These are phyloP conservation scores for Domatiomyces catenatus DNA, from an alignment of 2,329 filamentous ascomycete species.

Conservation along the genomic window DNA sequence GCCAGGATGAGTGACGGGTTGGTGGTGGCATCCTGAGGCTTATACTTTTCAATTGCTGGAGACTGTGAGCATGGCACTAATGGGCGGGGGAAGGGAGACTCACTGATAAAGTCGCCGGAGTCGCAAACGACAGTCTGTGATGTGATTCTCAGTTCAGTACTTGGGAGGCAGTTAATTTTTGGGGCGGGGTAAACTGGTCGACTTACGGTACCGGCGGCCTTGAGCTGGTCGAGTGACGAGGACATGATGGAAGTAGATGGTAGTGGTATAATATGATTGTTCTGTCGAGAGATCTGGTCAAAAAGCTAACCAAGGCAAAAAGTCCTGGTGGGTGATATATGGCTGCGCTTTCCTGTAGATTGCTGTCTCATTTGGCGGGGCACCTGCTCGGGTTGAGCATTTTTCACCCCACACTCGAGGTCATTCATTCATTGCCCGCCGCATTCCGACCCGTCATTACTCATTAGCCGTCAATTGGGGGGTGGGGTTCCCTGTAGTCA, in stretches of 20 bases:
- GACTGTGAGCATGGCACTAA: slow-evolving; percentile 18
- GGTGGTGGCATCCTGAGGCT: slow-evolving; percentile 99
- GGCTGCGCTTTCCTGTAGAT: not conserved
- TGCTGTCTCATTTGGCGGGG: not conserved
- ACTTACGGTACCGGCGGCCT: slow-evolving; percentile 89
- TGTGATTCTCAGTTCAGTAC: slow-evolving; percentile 5
- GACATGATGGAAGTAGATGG: slow-evolving; percentile 44
- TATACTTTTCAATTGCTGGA: slow-evolving; percentile 94
- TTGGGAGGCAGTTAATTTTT: not conserved
- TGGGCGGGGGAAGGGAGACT: slow-evolving; percentile 26
- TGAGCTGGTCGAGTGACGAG: slow-evolving; percentile 88
- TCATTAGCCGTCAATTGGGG: not conserved
- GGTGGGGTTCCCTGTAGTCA: not conserved
- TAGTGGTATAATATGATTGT: not conserved
- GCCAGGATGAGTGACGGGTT: slow-evolving; percentile 98
- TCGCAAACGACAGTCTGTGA: slow-evolving; percentile 82
- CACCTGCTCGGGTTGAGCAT: not conserved
- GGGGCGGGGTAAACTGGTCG: slow-evolving; percentile 4
- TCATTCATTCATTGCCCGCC: not conserved
- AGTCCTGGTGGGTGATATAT: not conserved
- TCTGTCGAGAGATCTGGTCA: not conserved
- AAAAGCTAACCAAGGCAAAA: not conserved
- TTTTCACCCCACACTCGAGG: not conserved
- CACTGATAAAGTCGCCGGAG: slow-evolving; percentile 77
- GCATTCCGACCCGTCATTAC: not conserved